Percentiles rank a stretch among this genome's conserved stretches.
Evolutionary conservation across 2,329 filamentous ascomycete genomes (phyloP).

Genomic region (Colletotrichum salicis): DNA sequence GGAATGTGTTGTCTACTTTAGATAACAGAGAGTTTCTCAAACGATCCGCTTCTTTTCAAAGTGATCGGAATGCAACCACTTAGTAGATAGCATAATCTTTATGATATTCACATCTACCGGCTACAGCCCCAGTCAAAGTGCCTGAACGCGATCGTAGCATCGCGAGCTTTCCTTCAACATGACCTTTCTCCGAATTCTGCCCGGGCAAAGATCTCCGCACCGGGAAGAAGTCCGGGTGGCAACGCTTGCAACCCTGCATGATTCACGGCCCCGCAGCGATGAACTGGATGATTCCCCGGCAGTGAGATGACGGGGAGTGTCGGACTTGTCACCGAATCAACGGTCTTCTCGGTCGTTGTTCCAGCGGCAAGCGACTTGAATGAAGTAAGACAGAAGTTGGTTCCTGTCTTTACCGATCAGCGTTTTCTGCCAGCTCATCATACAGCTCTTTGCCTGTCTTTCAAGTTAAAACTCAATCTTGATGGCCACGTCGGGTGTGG

Average conservation of each 20-base stretch:
- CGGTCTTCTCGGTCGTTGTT: not conserved
- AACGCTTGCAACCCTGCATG: not conserved
- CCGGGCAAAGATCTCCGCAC: not conserved
- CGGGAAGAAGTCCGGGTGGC: constrained; percentile 27
- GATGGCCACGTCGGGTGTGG: too few species aligned
- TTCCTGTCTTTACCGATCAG: too few species aligned
- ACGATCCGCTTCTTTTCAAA: not conserved
- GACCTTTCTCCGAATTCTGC: not conserved
- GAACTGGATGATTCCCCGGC: not conserved
- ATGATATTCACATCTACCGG: not conserved
- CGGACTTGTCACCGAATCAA: not conserved
- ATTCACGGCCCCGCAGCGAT: constrained; percentile 5
- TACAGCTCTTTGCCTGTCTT: too few species aligned
- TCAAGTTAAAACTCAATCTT: too few species aligned
- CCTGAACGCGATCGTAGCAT: not conserved
- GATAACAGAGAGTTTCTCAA: not conserved
- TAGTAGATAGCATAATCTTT: not conserved
- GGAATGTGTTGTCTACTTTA: too few species aligned
- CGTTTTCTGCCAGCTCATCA: too few species aligned
- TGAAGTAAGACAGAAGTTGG: too few species aligned
- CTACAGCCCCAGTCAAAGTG: too few species aligned
- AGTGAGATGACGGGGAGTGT: not conserved
- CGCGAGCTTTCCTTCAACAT: not conserved
- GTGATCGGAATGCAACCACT: not conserved
- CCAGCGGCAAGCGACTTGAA: too few species aligned